Base-by-base conservation (phyloP, 768 basidiomycete genomes). In the Psilocybe subaeruginosa region DNA sequence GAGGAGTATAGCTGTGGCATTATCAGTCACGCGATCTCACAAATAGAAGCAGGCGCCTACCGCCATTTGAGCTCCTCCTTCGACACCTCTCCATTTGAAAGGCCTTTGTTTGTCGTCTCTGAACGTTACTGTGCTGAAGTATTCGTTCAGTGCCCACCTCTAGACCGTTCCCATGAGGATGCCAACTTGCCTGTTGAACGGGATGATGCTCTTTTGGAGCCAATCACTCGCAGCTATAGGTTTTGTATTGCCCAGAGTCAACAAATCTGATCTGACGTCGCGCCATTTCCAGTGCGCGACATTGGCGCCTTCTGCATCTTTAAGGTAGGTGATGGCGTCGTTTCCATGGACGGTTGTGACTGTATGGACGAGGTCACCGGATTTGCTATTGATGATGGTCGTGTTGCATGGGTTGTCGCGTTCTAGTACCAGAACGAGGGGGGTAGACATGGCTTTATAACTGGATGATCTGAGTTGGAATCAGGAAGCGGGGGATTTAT, bases 321-420 rank as follows among this genome's bases (percentile, higher is more conserved):
- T 61, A 27, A 81, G 71, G 41, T 67, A 68, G 4, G 79, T 81
- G 35, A 70, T 56, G 9, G 72, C 73, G 11, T 72, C 63, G 49
- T 70, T 64, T 8, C 62, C 69, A 58, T 74, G 70, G 35, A 74
- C 70, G 0, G 79, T 80, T 19, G 60, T 33, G 27, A 80, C 79
- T 19, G 62, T 68, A 64, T 80, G 80, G n/a, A 76, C 49, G 30
- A 71, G 60, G 62, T 76, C 69, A 33, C 73, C 70, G 3, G 72
- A 69, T 23, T 73, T 68, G 6, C 58, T 59, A 62, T 75, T 68
- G 45, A 65, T 64, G 63, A 82, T 70, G 41, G 67, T 73, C 35
- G 78, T 76, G 64, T 81, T 80, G 65, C 69, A 74, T 11, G 79
- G 80, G 66, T 81, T 79, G 61, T 81, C 79, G 1, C 74, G 75